A percentile compares a stretch with the other conserved stretches of the same genome.
Conservation (phyloP, 140 eudicot species). For the Ambrosia hybrid region DNA sequence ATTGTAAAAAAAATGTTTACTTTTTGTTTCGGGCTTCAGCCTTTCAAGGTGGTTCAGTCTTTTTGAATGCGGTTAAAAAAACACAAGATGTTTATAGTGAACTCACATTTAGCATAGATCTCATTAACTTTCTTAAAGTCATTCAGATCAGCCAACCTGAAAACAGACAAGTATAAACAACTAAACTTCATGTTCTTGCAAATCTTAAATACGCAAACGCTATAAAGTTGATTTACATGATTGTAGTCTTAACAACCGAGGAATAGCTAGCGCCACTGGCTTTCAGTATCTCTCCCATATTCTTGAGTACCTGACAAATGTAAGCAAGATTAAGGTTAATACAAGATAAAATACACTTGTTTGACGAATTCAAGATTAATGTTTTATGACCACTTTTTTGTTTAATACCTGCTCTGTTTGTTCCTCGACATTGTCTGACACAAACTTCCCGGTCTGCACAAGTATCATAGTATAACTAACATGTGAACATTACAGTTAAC, state of each 20-base stretch:
- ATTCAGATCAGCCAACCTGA: slow-evolving; percentile 94
- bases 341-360: neutral
- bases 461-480: slow-evolving; percentile 15
- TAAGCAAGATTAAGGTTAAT: neutral
- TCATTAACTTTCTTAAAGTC: slow-evolving; percentile 96
- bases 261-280: slow-evolving; percentile 90
- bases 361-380: neutral
- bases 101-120: slow-evolving; percentile 95
- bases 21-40: neutral
- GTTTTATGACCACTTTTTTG: neutral
- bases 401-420: slow-evolving; percentile 91
- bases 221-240: slow-evolving; percentile 47
- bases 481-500: neutral
- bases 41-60: neutral
- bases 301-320: slow-evolving; percentile 66
- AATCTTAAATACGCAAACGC: neutral
- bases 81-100: neutral
- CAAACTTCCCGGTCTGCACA: slow-evolving; percentile 88
- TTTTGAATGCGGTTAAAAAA: neutral
- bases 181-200: neutral
- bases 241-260: slow-evolving; percentile 95
- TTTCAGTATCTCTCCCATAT: slow-evolving; percentile 96
- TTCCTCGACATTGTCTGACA: slow-evolving; percentile 79
- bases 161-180: slow-evolving; percentile 12
- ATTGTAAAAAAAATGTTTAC: neutral